Conservation (phyloP, 768 basidiomycete genomes). For the Boletus speciosus region DNA sequence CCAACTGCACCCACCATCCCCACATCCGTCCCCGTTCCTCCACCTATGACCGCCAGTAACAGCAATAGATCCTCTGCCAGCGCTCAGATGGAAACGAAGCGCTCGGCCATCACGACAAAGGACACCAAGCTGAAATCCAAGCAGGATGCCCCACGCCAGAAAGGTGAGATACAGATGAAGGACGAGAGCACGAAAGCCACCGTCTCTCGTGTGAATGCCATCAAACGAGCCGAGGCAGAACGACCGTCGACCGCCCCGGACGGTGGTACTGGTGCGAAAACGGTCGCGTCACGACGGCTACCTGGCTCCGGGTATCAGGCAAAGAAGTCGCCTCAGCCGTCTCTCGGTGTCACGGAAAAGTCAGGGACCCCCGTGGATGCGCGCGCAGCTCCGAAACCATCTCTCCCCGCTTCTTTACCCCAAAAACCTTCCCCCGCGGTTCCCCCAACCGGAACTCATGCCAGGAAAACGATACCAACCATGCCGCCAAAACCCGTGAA, state of each 20-base stretch:
- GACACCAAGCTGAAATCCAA: conserved; percentile 43
- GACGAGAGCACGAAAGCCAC: conserved; percentile 31
- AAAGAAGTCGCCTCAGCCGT: conserved; percentile 31
- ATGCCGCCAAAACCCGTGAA: conserved; percentile 19
- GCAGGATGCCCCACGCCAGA: conserved; percentile 21
- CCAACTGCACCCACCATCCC: conserved; percentile 12
- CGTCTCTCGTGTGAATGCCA: conserved; percentile 30
- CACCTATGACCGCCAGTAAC: conserved; percentile 15
- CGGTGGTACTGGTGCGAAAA: conserved; percentile 12
- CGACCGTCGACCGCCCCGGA: conserved; percentile 20
- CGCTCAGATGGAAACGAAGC: conserved; percentile 39
- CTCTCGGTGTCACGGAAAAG: conserved; percentile 20
- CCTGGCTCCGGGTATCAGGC: conserved; percentile 51
- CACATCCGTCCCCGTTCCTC: conserved; percentile 12
- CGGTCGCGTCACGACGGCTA: conserved; percentile 29
- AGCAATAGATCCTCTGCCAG: conserved; percentile 23
- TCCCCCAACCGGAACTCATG: conserved; percentile 23
- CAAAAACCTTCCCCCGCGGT: conserved; percentile 32
- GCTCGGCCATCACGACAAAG: conserved; percentile 41
- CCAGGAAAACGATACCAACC: conserved; percentile 28
- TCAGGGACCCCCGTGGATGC: conserved; percentile 26
- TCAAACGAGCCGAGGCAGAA: conserved; percentile 27
- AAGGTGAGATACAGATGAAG: conserved; percentile 41
- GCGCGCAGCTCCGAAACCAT: conserved; percentile 25
- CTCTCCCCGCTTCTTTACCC: conserved; percentile 32